Conservation (phyloP, 345 rosid species). For the Eucalyptus sideroxylon region DNA sequence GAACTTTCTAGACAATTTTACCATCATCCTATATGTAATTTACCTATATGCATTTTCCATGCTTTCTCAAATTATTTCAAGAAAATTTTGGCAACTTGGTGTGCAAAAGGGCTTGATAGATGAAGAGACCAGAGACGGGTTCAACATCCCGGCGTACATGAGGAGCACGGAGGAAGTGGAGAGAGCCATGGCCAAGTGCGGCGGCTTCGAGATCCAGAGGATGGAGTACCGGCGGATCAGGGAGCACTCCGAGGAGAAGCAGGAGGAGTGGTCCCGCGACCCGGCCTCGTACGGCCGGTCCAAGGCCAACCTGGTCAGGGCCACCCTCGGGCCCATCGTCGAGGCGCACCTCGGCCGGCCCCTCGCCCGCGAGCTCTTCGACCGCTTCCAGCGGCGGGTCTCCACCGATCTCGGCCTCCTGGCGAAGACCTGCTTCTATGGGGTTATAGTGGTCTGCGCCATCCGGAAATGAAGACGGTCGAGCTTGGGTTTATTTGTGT, state of each 20-base stretch:
- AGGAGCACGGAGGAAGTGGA: constrained; percentile 48
- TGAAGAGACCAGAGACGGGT: constrained; percentile 40
- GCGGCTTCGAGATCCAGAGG: constrained; percentile 40
- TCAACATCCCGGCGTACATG: constrained; percentile 57
- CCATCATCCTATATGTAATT: not conserved
- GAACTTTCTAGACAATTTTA: not conserved
- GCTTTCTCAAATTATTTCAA: not conserved
- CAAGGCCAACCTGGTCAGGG: constrained; percentile 43
- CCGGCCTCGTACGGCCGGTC: constrained; percentile 39
- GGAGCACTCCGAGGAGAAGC: constrained; percentile 34
- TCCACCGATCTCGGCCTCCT: constrained; percentile 29
- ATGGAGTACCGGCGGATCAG: constrained; percentile 30
- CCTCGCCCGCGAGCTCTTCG: constrained; percentile 30
- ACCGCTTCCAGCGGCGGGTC: constrained; percentile 22
- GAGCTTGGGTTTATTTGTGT: not conserved
- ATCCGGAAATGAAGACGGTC: constrained; percentile 5
- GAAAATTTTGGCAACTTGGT: not conserved
- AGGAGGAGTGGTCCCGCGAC: constrained; percentile 36
- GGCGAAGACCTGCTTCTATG: constrained; percentile 31
- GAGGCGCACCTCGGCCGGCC: constrained; percentile 37
- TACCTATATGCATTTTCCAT: not conserved
- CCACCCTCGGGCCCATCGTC: constrained; percentile 34
- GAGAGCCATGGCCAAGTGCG: constrained; percentile 19
- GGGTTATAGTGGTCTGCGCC: constrained; percentile 28
- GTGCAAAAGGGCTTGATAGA: constrained; percentile 29